Evolutionary conservation across 148 eudicot genomes (phyloP), one percentile per base, ranked within the genome.

Genomic region (Selenicereus undatus): DNA sequence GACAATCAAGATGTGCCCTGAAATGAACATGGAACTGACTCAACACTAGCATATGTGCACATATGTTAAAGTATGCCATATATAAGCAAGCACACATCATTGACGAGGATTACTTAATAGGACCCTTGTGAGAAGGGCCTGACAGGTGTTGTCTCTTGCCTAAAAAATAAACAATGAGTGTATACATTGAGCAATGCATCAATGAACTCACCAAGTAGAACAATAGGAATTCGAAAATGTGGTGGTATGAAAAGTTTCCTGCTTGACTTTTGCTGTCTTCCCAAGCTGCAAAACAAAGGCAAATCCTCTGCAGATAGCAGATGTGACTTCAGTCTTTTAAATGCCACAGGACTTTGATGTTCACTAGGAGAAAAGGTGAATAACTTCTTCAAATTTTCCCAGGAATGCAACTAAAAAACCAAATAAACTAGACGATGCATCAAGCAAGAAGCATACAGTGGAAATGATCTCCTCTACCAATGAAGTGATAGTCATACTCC

Each of bases 211-310:
- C 99, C 95, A 22, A 94, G 92, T 64, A 93, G 88, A 42, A 92
- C 95, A 43, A 92, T 78, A 16, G 98, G 98, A 71, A 96, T 93
- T 51, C 97, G 87, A 79, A 91, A 96, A 85, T 96, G 98, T 22
- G n/a, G 98, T 0, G 97, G 97, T 81, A 96, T 82, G 16, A n/a
- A 91, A 84, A 64, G 97, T 90, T 81, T 92, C 95, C 81, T 89
- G 88, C 91, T 88, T 87, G 21, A 85, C 88, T 81, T 93, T 71
- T 26, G 87, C 81, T 82, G n/a, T n/a, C n/a, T 86, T 88, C 87
- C 88, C 87, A 56, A 95, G 92, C 88, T 83, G 78, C 86, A 79
- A 73, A 45, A 32, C 48, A 8, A 29, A n/a, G n/a, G 26, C 30
- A 75, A 75, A 21, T 74, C 32, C 72, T 82, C 29, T 72, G 32